A percentile compares a stretch with the other conserved stretches of the same genome.
Evolutionary conservation across 1,284 basidiomycete genomes (phyloP).

Genomic region (Phylloporus sp.): DNA sequence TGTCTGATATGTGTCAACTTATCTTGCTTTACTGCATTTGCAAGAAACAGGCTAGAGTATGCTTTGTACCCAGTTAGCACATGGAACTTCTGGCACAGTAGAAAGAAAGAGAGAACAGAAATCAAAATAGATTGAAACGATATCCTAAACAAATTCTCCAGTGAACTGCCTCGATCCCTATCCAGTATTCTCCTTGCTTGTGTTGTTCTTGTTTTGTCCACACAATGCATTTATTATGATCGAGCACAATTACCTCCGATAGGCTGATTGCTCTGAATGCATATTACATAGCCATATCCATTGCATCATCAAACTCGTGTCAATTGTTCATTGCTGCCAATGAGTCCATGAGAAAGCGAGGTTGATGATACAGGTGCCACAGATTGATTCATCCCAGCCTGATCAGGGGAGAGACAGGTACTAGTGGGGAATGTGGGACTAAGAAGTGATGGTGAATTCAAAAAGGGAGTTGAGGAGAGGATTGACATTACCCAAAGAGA

Average conservation of each 20-base stretch:
- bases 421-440: slow-evolving; percentile 75
- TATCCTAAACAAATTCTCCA: background rate
- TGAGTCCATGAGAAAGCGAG: slow-evolving; percentile 19
- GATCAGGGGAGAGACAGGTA: slow-evolving; percentile 80
- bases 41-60: background rate
- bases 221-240: slow-evolving; percentile 6
- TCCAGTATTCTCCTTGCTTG: slow-evolving; percentile 3
- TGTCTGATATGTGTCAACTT: no score
- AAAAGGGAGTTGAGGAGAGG: slow-evolving; percentile 1
- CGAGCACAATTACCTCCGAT: slow-evolving; percentile 11
- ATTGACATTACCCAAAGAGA: slow-evolving; percentile 69
- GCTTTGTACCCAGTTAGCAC: slow-evolving; percentile 11
- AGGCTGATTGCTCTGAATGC: background rate
- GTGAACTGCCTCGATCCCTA: slow-evolving; percentile 10
- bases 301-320: background rate
- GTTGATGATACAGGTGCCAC: slow-evolving; percentile 28
- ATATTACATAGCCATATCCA: slow-evolving; percentile 5
- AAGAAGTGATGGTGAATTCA: slow-evolving; percentile 21
- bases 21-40: slow-evolving; percentile 8
- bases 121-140: slow-evolving; percentile 14
- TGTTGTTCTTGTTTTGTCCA: background rate
- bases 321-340: slow-evolving; percentile 19
- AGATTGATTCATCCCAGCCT: slow-evolving; percentile 55
- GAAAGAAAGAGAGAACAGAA: background rate
- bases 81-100: background rate